Evolutionary conservation across 2,329 filamentous ascomycete species (phyloP), one percentile per base, ranked within the genome.

Genomic region (Trichoderma polysporum): DNA sequence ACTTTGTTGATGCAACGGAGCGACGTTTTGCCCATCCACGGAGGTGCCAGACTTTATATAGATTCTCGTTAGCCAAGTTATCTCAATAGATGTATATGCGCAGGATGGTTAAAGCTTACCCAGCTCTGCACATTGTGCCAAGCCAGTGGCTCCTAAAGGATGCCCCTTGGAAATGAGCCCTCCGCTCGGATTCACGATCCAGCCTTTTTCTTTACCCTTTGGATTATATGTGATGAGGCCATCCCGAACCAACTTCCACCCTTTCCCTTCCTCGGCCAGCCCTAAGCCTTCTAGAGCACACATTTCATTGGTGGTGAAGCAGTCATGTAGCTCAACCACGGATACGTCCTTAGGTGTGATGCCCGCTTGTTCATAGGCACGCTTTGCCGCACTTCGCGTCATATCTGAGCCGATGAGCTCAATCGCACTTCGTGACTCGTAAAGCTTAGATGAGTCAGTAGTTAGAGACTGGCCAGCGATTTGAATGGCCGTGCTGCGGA

Each of bases 251-350:
- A 59, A 1, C n/a, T 59, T 59, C 56, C 56, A 59, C 13, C 25
- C 56, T 33, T 59, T 59, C 1, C 56, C 56, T 7, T 59, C 56
- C 29, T 33, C 56, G 1, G 56, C 56, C n/a, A 59, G 1, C 7
- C 39, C 56, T 0, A 59, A 2, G 8, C 56, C 56, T 12, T 59
- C 56, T 2, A 59, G 3, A 25, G 56, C 56, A 25, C 56, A 59
- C 56, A 59, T 59, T 7, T 59, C 56, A 22, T 59, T 59, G 3
- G 56, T 59, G 17, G 56, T 59, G n/a, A 59, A 59, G 27, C 56
- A 59, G 1, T 59, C 56, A 12, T 59, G 56, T 2, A 59, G 39
- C 39, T 59, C 56, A 17, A 59, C 47, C 2, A 59, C 56, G 0
- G 56, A 59, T 3, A 59, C 39, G 8, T 59, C 56, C 13, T 59